Evolutionary conservation across 306 rosid species (phyloP).

Genomic region (Pachyrhizus erosus): DNA sequence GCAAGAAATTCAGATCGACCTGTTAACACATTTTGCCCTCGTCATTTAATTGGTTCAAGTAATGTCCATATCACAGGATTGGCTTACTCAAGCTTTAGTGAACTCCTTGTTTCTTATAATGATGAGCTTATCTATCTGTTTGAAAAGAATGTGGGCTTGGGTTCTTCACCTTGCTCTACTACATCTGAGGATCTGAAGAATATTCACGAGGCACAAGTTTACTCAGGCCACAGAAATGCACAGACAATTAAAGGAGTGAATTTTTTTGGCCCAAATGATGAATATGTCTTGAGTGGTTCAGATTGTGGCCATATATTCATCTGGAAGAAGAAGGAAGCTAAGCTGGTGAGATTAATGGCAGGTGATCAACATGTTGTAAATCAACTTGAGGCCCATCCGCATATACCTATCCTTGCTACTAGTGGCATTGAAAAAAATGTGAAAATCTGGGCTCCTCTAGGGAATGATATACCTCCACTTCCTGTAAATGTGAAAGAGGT

Average conservation of each 20-base stretch:
- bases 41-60: slow-evolving; percentile 49
- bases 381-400: slow-evolving; percentile 65
- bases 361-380: slow-evolving; percentile 59
- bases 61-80: slow-evolving; percentile 58
- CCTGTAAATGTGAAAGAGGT: slow-evolving; percentile 58
- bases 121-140: slow-evolving; percentile 66
- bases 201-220: slow-evolving; percentile 51
- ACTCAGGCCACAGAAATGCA: slow-evolving; percentile 62
- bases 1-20: slow-evolving; percentile 51
- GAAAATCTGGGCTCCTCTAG: slow-evolving; percentile 60
- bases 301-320: slow-evolving; percentile 70
- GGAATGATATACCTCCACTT: slow-evolving; percentile 52
- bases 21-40: slow-evolving; percentile 55
- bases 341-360: slow-evolving; percentile 55
- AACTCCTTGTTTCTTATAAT: slow-evolving; percentile 61
- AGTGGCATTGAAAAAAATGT: slow-evolving; percentile 60
- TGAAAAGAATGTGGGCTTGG: slow-evolving; percentile 52
- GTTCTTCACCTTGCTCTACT: slow-evolving; percentile 49
- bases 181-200: slow-evolving; percentile 46
- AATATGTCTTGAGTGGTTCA: slow-evolving; percentile 68
- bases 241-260: slow-evolving; percentile 65
- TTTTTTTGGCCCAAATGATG: slow-evolving; percentile 66
- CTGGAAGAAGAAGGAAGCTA: slow-evolving; percentile 63
- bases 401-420: slow-evolving; percentile 58
- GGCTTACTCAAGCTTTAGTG: slow-evolving; percentile 59